These are phyloP conservation scores for Alternaria metachromatica DNA, from an alignment of 2,329 filamentous ascomycete genomes.

Conservation along the genomic window DNA sequence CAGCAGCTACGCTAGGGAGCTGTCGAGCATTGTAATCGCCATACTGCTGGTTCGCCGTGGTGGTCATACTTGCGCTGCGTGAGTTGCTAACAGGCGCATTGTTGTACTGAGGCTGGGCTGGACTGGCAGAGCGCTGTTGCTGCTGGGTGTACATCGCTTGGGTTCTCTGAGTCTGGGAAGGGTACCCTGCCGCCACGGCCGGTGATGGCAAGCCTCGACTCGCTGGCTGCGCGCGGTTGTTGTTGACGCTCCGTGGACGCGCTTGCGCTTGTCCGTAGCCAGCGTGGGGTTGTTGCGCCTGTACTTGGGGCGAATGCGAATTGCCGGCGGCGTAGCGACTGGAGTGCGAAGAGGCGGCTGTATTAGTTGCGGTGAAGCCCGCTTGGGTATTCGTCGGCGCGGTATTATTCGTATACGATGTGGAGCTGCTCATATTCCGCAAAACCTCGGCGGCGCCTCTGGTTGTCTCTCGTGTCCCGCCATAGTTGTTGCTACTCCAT, in stretches of 20 bases:
- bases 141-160: conserved; percentile 34
- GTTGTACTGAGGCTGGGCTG: conserved; percentile 35
- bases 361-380: conserved; percentile 30
- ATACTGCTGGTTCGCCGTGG: conserved; percentile 27
- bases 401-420: conserved; percentile 27
- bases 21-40: conserved; percentile 30
- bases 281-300: conserved; percentile 28
- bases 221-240: conserved; percentile 24
- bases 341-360: conserved; percentile 19
- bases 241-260: conserved; percentile 38
- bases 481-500: conserved; percentile 36
- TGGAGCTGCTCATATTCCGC: conserved; percentile 41
- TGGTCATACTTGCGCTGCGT: conserved; percentile 15
- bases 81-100: conserved; percentile 13
- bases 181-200: conserved; percentile 29
- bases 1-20: conserved; percentile 23
- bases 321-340: conserved; percentile 25
- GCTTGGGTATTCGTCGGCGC: conserved; percentile 23
- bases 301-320: conserved; percentile 19
- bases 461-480: conserved; percentile 32
- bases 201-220: conserved; percentile 33
- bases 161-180: conserved; percentile 36
- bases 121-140: conserved; percentile 37
- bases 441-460: conserved; percentile 43
- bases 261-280: conserved; percentile 33